Percentiles rank a stretch among this genome's conserved stretches.
Conservation (phyloP, 768 basidiomycete genomes). For the Naganishia kalamii region DNA sequence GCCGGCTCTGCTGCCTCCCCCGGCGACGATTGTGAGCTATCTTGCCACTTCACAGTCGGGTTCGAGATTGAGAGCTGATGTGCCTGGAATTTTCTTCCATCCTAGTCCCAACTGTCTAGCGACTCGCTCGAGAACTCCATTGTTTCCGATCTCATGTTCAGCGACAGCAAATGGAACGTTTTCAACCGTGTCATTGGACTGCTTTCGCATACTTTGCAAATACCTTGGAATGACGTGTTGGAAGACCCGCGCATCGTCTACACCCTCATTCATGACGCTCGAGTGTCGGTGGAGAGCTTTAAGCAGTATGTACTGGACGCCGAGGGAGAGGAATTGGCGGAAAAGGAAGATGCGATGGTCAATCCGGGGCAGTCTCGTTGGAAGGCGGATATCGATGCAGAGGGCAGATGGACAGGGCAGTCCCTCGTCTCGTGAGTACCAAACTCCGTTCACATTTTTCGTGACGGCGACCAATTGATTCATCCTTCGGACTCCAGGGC, state of each 20-base stretch:
- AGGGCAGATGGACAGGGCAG: background rate
- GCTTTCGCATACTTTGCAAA: background rate
- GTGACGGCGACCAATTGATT: background rate
- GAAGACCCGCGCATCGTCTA: background rate
- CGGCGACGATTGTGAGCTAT: too few relatives aligned
- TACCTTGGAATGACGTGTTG: background rate
- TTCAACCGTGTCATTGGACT: conserved; percentile 1
- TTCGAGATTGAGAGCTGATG: too few relatives aligned
- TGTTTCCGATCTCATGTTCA: background rate
- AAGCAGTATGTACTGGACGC: conserved; percentile 16
- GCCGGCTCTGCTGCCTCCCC: too few relatives aligned
- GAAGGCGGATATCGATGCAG: background rate
- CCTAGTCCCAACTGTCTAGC: too few relatives aligned
- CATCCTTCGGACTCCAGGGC: background rate
- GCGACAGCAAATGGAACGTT: background rate
- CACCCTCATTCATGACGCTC: background rate
- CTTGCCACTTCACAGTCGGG: too few relatives aligned
- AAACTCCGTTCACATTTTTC: background rate
- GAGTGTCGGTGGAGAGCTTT: background rate
- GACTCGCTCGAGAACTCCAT: background rate
- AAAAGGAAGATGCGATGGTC: background rate
- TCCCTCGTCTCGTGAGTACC: background rate
- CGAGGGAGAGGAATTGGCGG: background rate
- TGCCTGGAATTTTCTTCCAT: too few relatives aligned
- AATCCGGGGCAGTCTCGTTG: background rate